Conservation (phyloP, 2,329 filamentous ascomycete species). For the Calonectria pteridis region DNA sequence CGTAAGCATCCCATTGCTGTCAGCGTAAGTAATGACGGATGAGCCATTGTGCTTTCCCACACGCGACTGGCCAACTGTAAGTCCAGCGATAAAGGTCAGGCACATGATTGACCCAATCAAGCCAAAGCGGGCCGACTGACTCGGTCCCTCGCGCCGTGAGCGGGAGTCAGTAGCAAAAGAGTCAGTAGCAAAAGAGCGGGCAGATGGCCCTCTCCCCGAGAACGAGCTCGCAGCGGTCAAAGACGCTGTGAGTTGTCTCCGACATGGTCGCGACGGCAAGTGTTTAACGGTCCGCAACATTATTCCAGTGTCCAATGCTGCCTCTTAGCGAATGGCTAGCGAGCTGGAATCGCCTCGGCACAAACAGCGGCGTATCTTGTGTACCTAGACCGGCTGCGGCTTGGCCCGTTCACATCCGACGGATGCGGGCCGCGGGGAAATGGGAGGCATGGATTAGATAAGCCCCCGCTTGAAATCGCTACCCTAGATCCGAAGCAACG, state of each 20-base stretch:
- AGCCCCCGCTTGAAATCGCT: not conserved
- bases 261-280: not conserved
- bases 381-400: not conserved
- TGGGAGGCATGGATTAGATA: not conserved
- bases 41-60: not conserved
- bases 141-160: not conserved
- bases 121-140: not conserved
- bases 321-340: not conserved
- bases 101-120: not conserved
- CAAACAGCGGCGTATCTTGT: not conserved
- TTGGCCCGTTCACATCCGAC: not conserved
- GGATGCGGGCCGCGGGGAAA: not conserved
- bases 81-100: conserved; percentile 6
- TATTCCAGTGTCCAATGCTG: not conserved
- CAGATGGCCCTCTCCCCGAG: not conserved
- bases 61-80: not conserved
- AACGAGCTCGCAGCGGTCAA: not conserved
- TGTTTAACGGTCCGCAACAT: not conserved
- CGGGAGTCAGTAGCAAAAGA: not conserved
- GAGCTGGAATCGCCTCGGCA: not conserved
- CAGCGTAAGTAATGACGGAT: not conserved
- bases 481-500: not conserved
- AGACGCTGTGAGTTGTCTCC: not conserved
- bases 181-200: not conserved
- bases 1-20: not conserved